Evolutionary conservation across 176 grass and related monocot species (phyloP), one percentile per base, ranked within the genome.

Genomic region (Aegilops longissima): DNA sequence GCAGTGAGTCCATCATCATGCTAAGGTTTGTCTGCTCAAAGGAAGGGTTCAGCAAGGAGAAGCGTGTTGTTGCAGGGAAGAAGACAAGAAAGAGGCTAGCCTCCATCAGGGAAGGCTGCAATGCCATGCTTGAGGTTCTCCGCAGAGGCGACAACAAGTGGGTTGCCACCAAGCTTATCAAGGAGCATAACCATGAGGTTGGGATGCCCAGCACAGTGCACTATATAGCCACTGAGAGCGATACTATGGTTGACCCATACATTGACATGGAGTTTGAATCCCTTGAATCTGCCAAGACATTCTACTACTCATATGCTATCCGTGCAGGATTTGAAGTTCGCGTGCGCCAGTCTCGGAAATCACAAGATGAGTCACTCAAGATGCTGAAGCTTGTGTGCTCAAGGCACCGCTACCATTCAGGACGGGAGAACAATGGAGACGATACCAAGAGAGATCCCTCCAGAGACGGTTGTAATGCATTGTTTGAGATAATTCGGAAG

Each of bases 351-450:
- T 98, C 96, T 17, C 89, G 96, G 23, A 95, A 94, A 35, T 91
- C 92, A 5, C 91, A 95, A 12, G 96, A 94, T 77, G 93, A 98
- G 36, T 92, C 96, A 74, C 84, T 95, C 63, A 98, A 98, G 88
- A 98, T 98, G 96, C 79, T 98, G 75, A 98, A 98, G 81, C 96
- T 98, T 75, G 96, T 98, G 72, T 98, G 96, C 86, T 98, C 96
- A 1, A 98, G 90, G 79, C 96, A 98, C 76, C 87, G 96, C 3
- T 92, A 95, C 82, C 96, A 98, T 81, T 94, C 92, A 40, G 93
- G 93, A 36, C 84, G 92, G 78, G 96, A 98, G 56, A 91, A 82
- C 59, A 72, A 59, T 62, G 88, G 76, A 71, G 90, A 92, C n/a
- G 88, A 95, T 76, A 65, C 30, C 56, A 92, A 90, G 83, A 90